A percentile compares a stretch with the other conserved stretches of the same genome.
Conservation (phyloP, 106 monocot genomes). For the Platanthera zijinensis region DNA sequence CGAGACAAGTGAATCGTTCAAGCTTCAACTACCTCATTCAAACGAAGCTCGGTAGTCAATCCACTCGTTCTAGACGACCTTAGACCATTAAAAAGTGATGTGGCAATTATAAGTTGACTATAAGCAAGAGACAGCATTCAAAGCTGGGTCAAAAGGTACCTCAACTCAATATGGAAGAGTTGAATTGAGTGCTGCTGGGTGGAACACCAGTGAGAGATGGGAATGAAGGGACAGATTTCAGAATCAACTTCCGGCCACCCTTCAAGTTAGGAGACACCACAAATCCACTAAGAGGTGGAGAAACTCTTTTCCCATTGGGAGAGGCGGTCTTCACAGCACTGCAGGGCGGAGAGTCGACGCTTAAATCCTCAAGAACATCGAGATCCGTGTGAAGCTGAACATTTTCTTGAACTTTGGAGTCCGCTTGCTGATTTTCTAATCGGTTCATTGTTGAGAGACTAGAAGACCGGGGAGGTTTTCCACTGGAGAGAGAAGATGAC, state of each 20-base stretch:
- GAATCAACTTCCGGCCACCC: slow-evolving; percentile 66
- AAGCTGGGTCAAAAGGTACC: background rate
- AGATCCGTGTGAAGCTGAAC: slow-evolving; percentile 19
- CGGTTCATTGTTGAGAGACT: slow-evolving; percentile 18
- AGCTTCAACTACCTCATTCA: background rate
- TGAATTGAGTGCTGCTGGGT: background rate
- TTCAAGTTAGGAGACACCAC: slow-evolving; percentile 44
- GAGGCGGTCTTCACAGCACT: slow-evolving; percentile 51
- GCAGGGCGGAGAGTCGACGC: slow-evolving; percentile 30
- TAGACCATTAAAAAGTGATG: background rate
- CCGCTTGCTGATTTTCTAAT: slow-evolving; percentile 17
- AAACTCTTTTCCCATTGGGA: slow-evolving; percentile 82
- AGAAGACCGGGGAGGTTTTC: slow-evolving; percentile 56
- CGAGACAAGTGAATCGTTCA: background rate
- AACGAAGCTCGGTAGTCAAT: background rate
- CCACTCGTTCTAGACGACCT: background rate
- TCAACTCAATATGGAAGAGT: background rate
- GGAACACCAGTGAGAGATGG: slow-evolving; percentile 47
- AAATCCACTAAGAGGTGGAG: slow-evolving; percentile 37
- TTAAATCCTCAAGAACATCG: slow-evolving; percentile 40
- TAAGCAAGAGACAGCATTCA: background rate
- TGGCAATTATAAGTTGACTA: background rate
- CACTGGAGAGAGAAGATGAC: slow-evolving; percentile 35
- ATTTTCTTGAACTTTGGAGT: slow-evolving; percentile 5
- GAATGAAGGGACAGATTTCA: slow-evolving; percentile 80